Conservation (phyloP, 768 basidiomycete genomes). For the Dendrothele bispora region DNA sequence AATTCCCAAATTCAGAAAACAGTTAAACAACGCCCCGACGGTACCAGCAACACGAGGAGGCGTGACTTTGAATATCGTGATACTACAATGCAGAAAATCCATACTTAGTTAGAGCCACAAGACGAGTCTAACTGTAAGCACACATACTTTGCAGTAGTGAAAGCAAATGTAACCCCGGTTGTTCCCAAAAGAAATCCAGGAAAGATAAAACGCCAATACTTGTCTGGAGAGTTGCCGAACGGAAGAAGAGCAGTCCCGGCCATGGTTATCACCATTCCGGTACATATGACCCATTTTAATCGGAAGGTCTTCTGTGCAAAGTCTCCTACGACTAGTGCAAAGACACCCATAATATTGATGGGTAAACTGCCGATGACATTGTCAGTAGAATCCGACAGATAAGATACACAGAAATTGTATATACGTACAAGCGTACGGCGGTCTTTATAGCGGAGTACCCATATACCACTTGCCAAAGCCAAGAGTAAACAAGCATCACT, state of each 20-base stretch:
- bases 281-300: constrained; percentile 46
- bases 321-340: constrained; percentile 36
- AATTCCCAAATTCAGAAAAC: constrained; percentile 51
- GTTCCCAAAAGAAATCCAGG: constrained; percentile 51
- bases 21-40: constrained; percentile 58
- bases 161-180: constrained; percentile 43
- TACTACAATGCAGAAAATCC: too few relatives aligned
- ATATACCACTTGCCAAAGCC: constrained; percentile 40
- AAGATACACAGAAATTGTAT: not conserved
- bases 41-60: constrained; percentile 50
- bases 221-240: constrained; percentile 34
- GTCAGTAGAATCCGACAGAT: constrained; percentile 6
- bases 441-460: constrained; percentile 39
- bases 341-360: constrained; percentile 37
- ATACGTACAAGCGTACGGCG: constrained; percentile 36
- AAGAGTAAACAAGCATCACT: constrained; percentile 31
- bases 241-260: constrained; percentile 41
- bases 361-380: constrained; percentile 37
- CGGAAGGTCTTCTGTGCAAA: constrained; percentile 32
- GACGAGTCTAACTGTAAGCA: not conserved
- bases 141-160: constrained; percentile 50
- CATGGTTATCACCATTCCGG: constrained; percentile 36
- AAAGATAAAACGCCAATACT: constrained; percentile 48
- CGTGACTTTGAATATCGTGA: constrained; percentile 49
- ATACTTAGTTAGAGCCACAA: too few relatives aligned